Evolutionary conservation across 305 asterid genomes (phyloP), one percentile per base, ranked within the genome.

Genomic region (Fraxinus albicans): DNA sequence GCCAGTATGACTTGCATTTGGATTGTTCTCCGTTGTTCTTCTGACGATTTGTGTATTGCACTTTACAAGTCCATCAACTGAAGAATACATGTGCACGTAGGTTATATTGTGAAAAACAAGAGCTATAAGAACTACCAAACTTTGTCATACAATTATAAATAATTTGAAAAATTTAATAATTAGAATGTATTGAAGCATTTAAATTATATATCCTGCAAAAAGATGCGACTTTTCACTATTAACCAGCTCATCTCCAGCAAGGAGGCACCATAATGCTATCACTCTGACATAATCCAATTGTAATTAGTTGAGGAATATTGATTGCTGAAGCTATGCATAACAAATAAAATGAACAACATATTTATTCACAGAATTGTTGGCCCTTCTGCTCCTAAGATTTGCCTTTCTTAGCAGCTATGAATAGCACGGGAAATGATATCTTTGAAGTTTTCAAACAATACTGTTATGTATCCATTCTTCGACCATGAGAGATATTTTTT

Each of bases 21-120:
- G 82, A 83, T 78, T 83, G 42, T 88, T 89, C 55, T 77, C 90
- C 3, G 58, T 38, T 67, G 82, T 82, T 82, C 83, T 81, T 72
- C 89, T 88, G 42, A 85, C 76, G 17, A 88, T 84, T 88, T 90
- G 91, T 17, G 89, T 77, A 74, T 92, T 93, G 90, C 99, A 94
- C 84, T 88, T 92, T 65, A 86, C 89, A 85, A 96, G 88, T 70
- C 98, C 99, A 90, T 92, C 99, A 85, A 96, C 99, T 96, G 94
- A 84, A 83, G 89, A 40, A 82, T 76, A 83, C 44, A 29, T 1
- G 63, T 5, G 55, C 73, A 76, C 40, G 72, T 50, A 86, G 34
- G 79, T 86, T 82, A 83, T 25, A 81, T 79, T 21, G 34, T 5
- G 58, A 70, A 76, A 73, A 77, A 21, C 19, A 50, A 70, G 36